Base-by-base conservation (phyloP, 2,329 filamentous ascomycete species). In the Ilyonectria destructans region DNA sequence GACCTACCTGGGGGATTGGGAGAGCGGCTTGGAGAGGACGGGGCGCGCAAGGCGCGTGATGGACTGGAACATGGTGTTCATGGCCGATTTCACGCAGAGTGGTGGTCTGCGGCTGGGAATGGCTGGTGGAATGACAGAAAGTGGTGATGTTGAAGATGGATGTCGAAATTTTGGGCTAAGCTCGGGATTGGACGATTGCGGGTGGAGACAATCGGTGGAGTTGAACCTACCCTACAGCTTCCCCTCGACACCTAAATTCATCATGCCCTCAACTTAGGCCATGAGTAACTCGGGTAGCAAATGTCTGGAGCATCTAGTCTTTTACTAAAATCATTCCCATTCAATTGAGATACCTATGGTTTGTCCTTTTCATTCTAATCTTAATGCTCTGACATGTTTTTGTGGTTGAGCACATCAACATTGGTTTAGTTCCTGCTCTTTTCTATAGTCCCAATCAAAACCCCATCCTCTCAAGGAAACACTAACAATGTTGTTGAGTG, bases 21-120 rank as follows among this genome's bases (percentile, higher is more conserved):
- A 56, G 17, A 77, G 59, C 21, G 77, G 57, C 57, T 72, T 77
- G 65, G 71, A 43, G 55, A 80, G 56, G 6, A 72, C 60, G 0
- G 78, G 79, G 59, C 79, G 78, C 72, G 70, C 75, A 17, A 80
- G 70, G 72, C 77, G 78, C 67, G 75, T 73, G 60, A 81, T 66
- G 26, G 77, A 77, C 37, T 71, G 73, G 58, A 81, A 55, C 57
- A 76, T 71, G 15, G 71, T 68, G 70, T 76, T 76, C 72, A 77
- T 77, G 46, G 54, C 46, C 40, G 21, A 12, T 62, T 62, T 37
- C 15, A 58, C 65, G 64, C 69, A 70, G 52, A 13, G 29, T 37
- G 26, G 35, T 40, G 10, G 58, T 48, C 71, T 73, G 69, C 70
- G 63, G 62, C 63, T 67, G 59, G 60, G 55, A 64, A 68, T 69